A percentile compares a stretch with the other conserved stretches of the same genome.
These are phyloP conservation scores for Mycena rebaudengoi DNA, from an alignment of 768 basidiomycete species.

Conservation along the genomic window DNA sequence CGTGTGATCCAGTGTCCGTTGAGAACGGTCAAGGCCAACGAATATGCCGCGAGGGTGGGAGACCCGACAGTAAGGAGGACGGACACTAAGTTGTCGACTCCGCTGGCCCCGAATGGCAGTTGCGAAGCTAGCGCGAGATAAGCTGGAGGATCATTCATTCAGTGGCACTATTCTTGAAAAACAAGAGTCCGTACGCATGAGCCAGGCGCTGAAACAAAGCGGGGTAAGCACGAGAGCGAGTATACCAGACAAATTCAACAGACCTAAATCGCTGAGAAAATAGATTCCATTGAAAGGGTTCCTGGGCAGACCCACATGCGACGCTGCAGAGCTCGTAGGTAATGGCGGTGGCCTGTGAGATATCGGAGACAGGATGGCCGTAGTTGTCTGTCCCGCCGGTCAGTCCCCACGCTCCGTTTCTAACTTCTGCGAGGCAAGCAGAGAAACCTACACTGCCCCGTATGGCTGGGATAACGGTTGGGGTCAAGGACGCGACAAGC, in stretches of 20 bases:
- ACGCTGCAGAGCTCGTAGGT: slow-evolving; percentile 40
- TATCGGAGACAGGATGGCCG: slow-evolving; percentile 32
- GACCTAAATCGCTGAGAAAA: no score
- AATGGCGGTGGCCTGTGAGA: slow-evolving; percentile 35
- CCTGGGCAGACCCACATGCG: slow-evolving; percentile 35
- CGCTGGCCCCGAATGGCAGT: slow-evolving; percentile 56
- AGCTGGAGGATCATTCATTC: no score
- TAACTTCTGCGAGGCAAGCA: slow-evolving; percentile 31
- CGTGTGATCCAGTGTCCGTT: slow-evolving; percentile 53
- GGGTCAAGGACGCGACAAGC: no score
- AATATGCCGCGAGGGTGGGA: slow-evolving; percentile 54
- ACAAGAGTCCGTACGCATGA: no score
- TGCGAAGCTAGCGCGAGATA: slow-evolving; percentile 59
- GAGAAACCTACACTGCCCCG: slow-evolving; percentile 31
- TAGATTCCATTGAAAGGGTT: slow-evolving; percentile 35
- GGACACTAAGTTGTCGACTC: slow-evolving; percentile 51
- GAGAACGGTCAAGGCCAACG: slow-evolving; percentile 50
- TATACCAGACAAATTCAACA: no score
- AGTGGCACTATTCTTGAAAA: no score
- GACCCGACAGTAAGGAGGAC: slow-evolving; percentile 54
- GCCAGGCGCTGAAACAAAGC: slow-evolving; percentile 48
- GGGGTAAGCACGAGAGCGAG: no score
- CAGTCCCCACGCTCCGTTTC: slow-evolving; percentile 18
- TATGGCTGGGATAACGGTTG: no score
- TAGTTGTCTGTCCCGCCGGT: slow-evolving; percentile 36